Evolutionary conservation across 2,329 filamentous ascomycete species (phyloP).

Genomic region (Lachnellula suecica): DNA sequence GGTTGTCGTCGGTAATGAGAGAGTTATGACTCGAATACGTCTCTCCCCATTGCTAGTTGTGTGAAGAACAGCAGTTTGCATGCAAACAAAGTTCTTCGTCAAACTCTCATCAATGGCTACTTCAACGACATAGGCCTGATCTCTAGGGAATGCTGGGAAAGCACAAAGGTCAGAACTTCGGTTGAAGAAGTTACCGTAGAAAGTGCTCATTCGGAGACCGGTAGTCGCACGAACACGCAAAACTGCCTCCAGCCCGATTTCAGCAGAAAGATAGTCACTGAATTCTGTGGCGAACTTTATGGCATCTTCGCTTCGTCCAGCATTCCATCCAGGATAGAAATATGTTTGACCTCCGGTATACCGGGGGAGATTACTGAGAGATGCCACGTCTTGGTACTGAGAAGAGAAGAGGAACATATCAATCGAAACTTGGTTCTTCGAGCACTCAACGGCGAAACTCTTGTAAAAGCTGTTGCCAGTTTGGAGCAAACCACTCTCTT

Average conservation of each 20-base stretch:
- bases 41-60: constrained; percentile 98
- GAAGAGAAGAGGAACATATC: constrained; percentile 98
- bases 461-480: constrained; percentile 98
- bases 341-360: constrained; percentile 98
- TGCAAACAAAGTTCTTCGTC: constrained; percentile 85
- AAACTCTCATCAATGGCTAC: constrained; percentile 96
- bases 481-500: constrained; percentile 84
- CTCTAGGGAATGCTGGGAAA: constrained; percentile 95
- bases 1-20: constrained; percentile 89
- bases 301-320: constrained; percentile 87
- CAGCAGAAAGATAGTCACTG: constrained; percentile 92
- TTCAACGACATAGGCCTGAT: constrained; percentile 97
- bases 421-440: constrained; percentile 97
- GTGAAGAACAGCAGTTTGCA: constrained; percentile 93
- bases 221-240: constrained; percentile 93
- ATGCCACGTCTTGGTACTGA: constrained; percentile 96
- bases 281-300: constrained; percentile 98
- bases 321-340: constrained; percentile 97
- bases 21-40: constrained; percentile 89
- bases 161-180: constrained; percentile 95
- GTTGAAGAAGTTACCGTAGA: constrained; percentile 99
- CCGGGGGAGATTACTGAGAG: constrained; percentile 88
- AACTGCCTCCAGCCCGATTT: constrained; percentile 94
- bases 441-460: constrained; percentile 97
- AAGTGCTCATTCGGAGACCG: constrained; percentile 92